phyloP scores from a whole-genome alignment of 2,329 filamentous ascomycete genomes.

The Fusarium albosuccineum region DNA sequence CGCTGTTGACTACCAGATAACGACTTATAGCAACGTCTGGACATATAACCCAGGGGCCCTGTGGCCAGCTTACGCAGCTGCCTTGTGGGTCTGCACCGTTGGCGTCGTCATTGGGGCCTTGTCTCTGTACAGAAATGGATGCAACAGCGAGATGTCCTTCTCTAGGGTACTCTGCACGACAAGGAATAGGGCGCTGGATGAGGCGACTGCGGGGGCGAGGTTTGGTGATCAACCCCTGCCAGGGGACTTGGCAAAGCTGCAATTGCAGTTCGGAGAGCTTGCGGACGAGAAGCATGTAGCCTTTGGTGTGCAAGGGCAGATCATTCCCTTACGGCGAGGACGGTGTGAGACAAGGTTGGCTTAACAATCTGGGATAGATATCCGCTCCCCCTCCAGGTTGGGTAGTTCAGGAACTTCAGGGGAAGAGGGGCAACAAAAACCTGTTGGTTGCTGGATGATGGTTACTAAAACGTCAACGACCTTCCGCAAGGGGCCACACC shows the following conservation, averaged over 20 bases:
- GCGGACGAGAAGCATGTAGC: background rate
- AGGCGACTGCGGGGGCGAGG: background rate
- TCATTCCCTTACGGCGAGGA: background rate
- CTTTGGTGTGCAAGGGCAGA: background rate
- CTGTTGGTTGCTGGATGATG: too few species aligned
- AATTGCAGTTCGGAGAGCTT: background rate
- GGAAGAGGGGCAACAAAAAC: too few species aligned
- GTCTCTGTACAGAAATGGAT: background rate
- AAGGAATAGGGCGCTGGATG: background rate
- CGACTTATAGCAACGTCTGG: background rate
- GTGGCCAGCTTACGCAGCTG: background rate
- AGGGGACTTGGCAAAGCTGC: background rate
- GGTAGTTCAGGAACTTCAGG: too few species aligned
- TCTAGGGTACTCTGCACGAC: background rate
- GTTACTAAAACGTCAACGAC: too few species aligned
- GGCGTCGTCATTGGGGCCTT: background rate
- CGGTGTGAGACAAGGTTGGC: background rate
- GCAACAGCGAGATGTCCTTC: background rate
- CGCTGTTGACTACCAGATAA: background rate
- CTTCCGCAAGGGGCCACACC: too few species aligned
- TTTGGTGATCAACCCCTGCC: background rate
- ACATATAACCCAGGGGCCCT: background rate
- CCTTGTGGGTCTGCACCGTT: background rate
- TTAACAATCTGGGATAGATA: background rate
- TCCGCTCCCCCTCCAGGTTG: too few species aligned